phyloP scores from a whole-genome alignment of 208 protist genomes.

The Trypanosoma scelopori region DNA sequence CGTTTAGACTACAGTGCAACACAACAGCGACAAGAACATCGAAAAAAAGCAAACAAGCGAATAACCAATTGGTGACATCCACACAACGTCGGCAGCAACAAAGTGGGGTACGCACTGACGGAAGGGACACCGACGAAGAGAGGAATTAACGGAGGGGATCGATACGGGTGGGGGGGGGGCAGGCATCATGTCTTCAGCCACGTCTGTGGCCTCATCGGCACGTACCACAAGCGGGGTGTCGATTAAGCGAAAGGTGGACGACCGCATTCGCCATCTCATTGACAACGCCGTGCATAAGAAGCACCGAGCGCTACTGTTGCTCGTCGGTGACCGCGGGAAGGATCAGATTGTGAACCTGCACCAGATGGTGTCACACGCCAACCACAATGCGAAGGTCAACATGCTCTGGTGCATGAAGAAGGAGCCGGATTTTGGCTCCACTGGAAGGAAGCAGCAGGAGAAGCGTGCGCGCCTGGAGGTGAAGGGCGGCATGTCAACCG shows the following conservation, averaged over 20 bases:
- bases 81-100: too few species aligned
- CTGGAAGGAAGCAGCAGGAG: conserved; percentile 93
- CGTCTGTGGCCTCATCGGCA: conserved; percentile 26
- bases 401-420: conserved; percentile 99
- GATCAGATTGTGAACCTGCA: conserved; percentile 99
- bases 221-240: conserved; percentile 31
- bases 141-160: too few species aligned
- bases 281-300: conserved; percentile 95
- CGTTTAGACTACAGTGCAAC: too few species aligned
- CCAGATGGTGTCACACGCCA: conserved; percentile 98
- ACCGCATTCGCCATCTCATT: conserved; percentile 94
- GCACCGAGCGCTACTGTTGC: conserved; percentile 97
- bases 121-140: too few species aligned
- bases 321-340: conserved; percentile 98
- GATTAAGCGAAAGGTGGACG: conserved; percentile 93
- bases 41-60: too few species aligned
- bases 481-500: conserved; percentile 90
- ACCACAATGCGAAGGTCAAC: conserved; percentile 94
- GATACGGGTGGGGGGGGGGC: too few species aligned
- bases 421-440: conserved; percentile 97
- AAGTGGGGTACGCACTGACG: too few species aligned
- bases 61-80: too few species aligned
- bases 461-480: conserved; percentile 94
- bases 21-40: too few species aligned
- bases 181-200: conserved; percentile 34